phyloP scores from a whole-genome alignment of 73 alveolate species.

The Paramecium sonneborni region DNA sequence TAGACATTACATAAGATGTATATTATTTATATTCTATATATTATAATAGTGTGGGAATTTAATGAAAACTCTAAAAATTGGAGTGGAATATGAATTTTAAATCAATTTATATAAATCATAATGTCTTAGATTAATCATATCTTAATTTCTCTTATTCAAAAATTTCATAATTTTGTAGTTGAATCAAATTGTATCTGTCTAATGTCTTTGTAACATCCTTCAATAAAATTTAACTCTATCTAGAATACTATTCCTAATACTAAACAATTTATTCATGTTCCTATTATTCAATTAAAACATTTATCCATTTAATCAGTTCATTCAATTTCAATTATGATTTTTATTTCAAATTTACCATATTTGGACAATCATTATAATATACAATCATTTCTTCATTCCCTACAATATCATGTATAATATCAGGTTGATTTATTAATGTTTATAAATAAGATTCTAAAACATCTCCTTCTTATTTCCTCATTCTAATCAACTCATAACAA shows the following conservation, averaged over 20 bases:
- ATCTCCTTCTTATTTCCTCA: constrained; percentile 14
- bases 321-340: background rate
- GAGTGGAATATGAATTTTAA: constrained; percentile 1
- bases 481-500: constrained; percentile 46
- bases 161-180: background rate
- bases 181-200: background rate
- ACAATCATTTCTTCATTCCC: constrained; percentile 29
- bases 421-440: constrained; percentile 22
- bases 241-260: background rate
- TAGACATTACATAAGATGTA: constrained; percentile 34
- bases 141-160: background rate
- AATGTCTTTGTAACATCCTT: background rate
- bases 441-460: background rate
- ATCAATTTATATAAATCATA: background rate
- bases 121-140: constrained; percentile 36
- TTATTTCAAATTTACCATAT: background rate
- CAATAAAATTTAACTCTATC: constrained; percentile 26
- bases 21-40: background rate
- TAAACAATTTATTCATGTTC: background rate
- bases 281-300: background rate
- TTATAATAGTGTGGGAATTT: constrained; percentile 4
- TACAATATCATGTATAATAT: background rate
- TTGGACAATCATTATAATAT: constrained; percentile 28
- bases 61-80: constrained; percentile 11
- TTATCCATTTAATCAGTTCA: constrained; percentile 23